Evolutionary conservation across 768 basidiomycete species (phyloP).

Genomic region (Boletus rubroflammeus): DNA sequence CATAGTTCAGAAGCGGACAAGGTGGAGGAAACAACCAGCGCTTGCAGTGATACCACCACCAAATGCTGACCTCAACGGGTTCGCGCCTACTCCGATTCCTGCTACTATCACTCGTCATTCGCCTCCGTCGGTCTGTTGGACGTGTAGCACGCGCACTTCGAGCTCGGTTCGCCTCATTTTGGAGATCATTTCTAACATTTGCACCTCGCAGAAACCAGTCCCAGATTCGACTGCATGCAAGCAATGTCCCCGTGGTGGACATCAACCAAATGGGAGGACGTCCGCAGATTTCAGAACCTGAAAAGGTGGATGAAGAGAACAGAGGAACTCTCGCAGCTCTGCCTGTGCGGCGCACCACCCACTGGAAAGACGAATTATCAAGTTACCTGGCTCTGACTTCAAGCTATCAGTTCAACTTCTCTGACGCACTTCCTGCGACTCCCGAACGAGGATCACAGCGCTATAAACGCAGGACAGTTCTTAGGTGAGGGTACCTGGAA

Average conservation of each 20-base stretch:
- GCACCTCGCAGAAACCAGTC: not conserved
- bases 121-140: not conserved
- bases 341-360: not conserved
- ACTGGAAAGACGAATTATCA: not conserved
- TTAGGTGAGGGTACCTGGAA: not conserved
- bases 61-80: not conserved
- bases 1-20: not conserved
- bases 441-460: constrained; percentile 10
- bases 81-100: not conserved
- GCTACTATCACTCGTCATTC: not conserved
- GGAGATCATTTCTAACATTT: too few species aligned
- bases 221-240: not conserved
- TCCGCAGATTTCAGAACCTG: not conserved
- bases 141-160: constrained; percentile 1
- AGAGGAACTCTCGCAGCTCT: not conserved
- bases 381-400: not conserved
- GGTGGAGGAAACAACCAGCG: not conserved
- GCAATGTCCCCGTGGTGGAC: not conserved
- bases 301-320: not conserved
- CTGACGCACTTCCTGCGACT: not conserved
- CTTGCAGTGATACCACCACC: not conserved
- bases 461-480: not conserved
- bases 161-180: not conserved
- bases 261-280: not conserved
- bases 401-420: not conserved